These are phyloP conservation scores for Phaeosphaeriaceae sp. DNA, from an alignment of 2,329 filamentous ascomycete species.

Conservation along the genomic window DNA sequence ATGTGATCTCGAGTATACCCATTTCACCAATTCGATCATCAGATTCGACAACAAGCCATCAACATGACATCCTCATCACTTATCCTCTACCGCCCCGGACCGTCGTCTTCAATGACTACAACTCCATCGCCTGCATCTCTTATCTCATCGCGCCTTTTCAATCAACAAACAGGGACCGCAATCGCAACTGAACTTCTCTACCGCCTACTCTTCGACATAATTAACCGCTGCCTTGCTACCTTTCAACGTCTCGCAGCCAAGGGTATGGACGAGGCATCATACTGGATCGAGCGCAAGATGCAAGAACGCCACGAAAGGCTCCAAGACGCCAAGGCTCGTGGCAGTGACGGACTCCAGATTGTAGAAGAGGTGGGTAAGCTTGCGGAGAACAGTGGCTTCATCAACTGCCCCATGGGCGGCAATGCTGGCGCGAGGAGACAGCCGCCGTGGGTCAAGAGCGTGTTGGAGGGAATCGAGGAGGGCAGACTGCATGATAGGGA, in stretches of 20 bases:
- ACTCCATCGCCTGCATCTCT: constrained; percentile 12
- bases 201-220: constrained; percentile 36
- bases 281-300: constrained; percentile 32
- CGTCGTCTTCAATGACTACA: constrained; percentile 5
- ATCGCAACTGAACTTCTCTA: constrained; percentile 41
- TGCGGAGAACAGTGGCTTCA: constrained; percentile 24
- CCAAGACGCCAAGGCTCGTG: neutral
- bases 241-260: constrained; percentile 32
- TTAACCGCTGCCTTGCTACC: constrained; percentile 31
- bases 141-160: constrained; percentile 20
- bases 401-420: constrained; percentile 26
- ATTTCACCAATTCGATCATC: neutral
- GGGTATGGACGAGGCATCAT: constrained; percentile 31
- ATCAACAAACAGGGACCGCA: constrained; percentile 30
- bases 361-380: constrained; percentile 30
- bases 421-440: constrained; percentile 15
- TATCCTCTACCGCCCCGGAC: constrained; percentile 15
- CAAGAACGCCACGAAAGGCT: constrained; percentile 20
- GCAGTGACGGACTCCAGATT: constrained; percentile 15
- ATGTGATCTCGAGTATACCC: neutral
- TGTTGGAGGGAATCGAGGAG: constrained; percentile 35
- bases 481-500: constrained; percentile 35
- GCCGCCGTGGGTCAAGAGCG: constrained; percentile 32
- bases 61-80: constrained; percentile 26
- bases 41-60: neutral